Percentiles rank a stretch among this genome's conserved stretches.
Conservation (phyloP, 495 filamentous ascomycete genomes). For the Apodospora peruviana region DNA sequence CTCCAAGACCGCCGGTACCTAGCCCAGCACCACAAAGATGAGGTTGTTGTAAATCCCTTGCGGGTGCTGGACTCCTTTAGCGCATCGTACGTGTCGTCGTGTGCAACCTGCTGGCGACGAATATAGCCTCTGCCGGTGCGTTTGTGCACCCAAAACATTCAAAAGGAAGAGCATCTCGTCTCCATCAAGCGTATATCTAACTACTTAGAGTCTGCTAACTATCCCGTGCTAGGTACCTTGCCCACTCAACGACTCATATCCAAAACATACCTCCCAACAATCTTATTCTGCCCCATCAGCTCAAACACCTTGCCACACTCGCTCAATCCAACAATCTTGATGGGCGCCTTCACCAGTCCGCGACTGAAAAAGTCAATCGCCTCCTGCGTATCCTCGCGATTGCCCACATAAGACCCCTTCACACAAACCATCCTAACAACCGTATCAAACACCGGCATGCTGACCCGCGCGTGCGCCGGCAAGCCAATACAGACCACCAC, state of each 20-base stretch:
- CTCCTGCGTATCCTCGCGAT: constrained; percentile 73
- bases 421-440: constrained; percentile 82
- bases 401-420: constrained; percentile 87
- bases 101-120: too few species aligned
- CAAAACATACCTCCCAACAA: constrained; percentile 81
- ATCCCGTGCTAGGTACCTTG: too few species aligned
- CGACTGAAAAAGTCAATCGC: constrained; percentile 80
- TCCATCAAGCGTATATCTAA: too few species aligned
- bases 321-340: constrained; percentile 70
- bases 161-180: too few species aligned
- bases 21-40: too few species aligned
- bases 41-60: too few species aligned
- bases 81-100: too few species aligned
- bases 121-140: too few species aligned
- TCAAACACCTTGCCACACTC: constrained; percentile 70
- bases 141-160: too few species aligned
- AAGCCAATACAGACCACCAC: constrained; percentile 77
- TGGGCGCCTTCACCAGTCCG: constrained; percentile 77
- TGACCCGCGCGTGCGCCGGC: constrained; percentile 68
- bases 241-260: constrained; percentile 46
- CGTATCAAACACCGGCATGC: constrained; percentile 75
- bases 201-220: too few species aligned
- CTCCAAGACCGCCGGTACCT: too few species aligned
- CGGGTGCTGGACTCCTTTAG: too few species aligned
- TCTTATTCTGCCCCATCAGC: constrained; percentile 64